Evolutionary conservation across 306 rosid genomes (phyloP).

Genomic region (Senna tora): DNA sequence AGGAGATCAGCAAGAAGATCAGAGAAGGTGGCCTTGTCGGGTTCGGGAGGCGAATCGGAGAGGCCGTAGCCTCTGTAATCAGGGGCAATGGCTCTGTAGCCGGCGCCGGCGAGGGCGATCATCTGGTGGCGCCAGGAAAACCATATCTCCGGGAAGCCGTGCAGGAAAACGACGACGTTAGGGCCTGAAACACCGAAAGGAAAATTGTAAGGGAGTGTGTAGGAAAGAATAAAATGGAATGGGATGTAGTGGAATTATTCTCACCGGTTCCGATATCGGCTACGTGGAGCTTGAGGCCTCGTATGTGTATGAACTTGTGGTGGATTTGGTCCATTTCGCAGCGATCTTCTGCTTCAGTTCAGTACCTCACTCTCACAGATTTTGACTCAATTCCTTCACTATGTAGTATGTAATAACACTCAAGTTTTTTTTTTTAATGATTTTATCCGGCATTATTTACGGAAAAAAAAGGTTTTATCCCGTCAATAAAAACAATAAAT

Average conservation of each 20-base stretch:
- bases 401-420: no score
- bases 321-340: slow-evolving; percentile 49
- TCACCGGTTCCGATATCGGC: slow-evolving; percentile 60
- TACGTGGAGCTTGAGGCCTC: slow-evolving; percentile 53
- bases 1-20: slow-evolving; percentile 44
- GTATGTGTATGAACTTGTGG: slow-evolving; percentile 49
- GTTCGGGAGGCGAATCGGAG: slow-evolving; percentile 54
- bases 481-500: no score
- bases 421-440: no score
- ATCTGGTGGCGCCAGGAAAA: slow-evolving; percentile 71
- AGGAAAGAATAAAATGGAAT: neutral
- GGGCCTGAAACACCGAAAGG: slow-evolving; percentile 38
- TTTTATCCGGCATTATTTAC: no score
- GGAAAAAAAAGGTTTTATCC: no score
- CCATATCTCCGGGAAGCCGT: slow-evolving; percentile 73
- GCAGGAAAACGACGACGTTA: slow-evolving; percentile 57
- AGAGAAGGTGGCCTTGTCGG: slow-evolving; percentile 39
- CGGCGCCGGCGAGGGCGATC: slow-evolving; percentile 54
- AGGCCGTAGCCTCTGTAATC: slow-evolving; percentile 63
- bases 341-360: neutral
- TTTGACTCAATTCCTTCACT: neutral
- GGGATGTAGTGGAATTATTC: neutral
- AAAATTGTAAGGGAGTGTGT: neutral
- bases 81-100: slow-evolving; percentile 57
- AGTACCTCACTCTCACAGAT: no score